These are phyloP conservation scores for Botrytis fabae DNA, from an alignment of 2,329 filamentous ascomycete genomes.

Conservation along the genomic window DNA sequence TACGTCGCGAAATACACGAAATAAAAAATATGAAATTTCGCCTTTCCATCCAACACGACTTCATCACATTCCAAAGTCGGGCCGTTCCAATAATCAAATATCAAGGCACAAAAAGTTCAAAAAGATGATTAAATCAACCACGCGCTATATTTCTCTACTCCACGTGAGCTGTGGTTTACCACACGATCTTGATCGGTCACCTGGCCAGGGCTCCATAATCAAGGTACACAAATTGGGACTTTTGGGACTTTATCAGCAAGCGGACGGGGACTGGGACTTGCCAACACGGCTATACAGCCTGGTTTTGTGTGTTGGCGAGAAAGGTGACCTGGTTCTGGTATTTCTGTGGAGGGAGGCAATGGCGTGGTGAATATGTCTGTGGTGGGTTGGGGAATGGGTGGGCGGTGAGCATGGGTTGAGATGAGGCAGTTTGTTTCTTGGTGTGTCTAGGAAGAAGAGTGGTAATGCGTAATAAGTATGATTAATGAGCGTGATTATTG, in stretches of 20 bases:
- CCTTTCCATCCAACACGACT: background rate
- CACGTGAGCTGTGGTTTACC: background rate
- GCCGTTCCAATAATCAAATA: background rate
- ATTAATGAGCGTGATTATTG: background rate
- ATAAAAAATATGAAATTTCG: background rate
- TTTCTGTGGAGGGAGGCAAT: background rate
- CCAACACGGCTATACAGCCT: background rate
- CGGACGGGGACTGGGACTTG: background rate
- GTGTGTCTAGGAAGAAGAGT: background rate
- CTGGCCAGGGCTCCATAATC: background rate
- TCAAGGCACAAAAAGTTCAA: background rate
- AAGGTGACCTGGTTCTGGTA: background rate
- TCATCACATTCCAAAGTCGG: background rate
- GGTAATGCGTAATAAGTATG: background rate
- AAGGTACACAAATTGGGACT: background rate
- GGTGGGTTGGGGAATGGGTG: background rate
- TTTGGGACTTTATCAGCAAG: too few species aligned
- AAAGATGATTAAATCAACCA: background rate
- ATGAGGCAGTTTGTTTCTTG: background rate
- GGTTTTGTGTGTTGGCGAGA: background rate
- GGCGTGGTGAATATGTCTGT: background rate
- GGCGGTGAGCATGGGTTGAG: background rate
- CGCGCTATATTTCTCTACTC: slow-evolving; percentile 4
- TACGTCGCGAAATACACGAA: background rate
- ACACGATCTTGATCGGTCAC: background rate